These are phyloP conservation scores for Boletus tomentosulus DNA, from an alignment of 768 basidiomycete species.

Conservation along the genomic window DNA sequence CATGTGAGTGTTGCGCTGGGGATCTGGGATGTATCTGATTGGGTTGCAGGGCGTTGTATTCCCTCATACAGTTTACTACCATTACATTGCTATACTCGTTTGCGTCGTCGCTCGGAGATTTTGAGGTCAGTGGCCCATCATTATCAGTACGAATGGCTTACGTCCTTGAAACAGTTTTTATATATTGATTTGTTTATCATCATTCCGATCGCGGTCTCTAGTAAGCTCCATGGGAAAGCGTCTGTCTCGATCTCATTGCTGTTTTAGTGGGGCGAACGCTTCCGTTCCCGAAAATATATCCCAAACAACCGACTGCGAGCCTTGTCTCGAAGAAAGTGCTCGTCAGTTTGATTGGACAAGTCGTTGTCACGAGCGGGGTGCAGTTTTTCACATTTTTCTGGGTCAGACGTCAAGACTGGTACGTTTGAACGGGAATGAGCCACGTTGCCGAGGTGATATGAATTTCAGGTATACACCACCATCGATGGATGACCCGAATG, in stretches of 20 bases:
- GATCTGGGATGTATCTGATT: slow-evolving; percentile 5
- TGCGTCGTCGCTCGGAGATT: slow-evolving; percentile 93
- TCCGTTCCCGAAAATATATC: slow-evolving; percentile 81
- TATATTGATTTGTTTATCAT: slow-evolving; percentile 99
- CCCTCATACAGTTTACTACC: slow-evolving; percentile 98
- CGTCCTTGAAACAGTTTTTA: slow-evolving; percentile 58
- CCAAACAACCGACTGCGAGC: slow-evolving; percentile 91
- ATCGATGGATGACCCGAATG: slow-evolving; percentile 39
- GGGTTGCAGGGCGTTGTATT: slow-evolving; percentile 84
- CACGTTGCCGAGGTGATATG: not conserved
- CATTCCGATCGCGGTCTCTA: slow-evolving; percentile 93
- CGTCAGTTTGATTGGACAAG: slow-evolving; percentile 89
- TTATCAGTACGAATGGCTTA: slow-evolving; percentile 5
- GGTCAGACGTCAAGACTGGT: slow-evolving; percentile 86
- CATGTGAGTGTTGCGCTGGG: slow-evolving; percentile 58
- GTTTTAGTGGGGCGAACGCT: slow-evolving; percentile 87
- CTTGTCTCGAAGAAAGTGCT: slow-evolving; percentile 95
- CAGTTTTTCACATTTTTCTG: slow-evolving; percentile 90
- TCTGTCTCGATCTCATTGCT: slow-evolving; percentile 6
- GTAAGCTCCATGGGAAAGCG: slow-evolving; percentile 43
- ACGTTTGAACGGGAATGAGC: slow-evolving; percentile 2
- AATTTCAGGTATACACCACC: slow-evolving; percentile 73
- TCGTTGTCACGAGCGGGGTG: slow-evolving; percentile 74
- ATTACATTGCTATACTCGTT: slow-evolving; percentile 95
- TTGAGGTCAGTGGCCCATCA: slow-evolving; percentile 59